These are phyloP conservation scores for Elongisporangium undulatum DNA, from an alignment of 352 stramenopile species.

Conservation along the genomic window DNA sequence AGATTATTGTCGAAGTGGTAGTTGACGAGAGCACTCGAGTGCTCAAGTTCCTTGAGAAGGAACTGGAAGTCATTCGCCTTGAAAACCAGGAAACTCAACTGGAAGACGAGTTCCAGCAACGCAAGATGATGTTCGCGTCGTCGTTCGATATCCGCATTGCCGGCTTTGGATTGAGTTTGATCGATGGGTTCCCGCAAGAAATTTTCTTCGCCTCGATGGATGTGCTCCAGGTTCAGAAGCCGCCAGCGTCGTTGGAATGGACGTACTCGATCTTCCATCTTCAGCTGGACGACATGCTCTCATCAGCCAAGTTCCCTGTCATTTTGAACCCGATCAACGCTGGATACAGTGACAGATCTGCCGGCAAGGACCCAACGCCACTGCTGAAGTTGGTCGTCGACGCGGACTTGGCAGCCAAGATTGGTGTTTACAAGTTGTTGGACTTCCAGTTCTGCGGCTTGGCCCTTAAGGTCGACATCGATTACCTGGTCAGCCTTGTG, in stretches of 20 bases:
- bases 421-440: conserved; percentile 81
- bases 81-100: conserved; percentile 62
- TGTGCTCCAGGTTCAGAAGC: conserved; percentile 70
- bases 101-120: conserved; percentile 69
- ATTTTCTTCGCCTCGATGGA: conserved; percentile 81
- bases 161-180: conserved; percentile 70
- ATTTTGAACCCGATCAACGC: conserved; percentile 79
- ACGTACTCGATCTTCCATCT: conserved; percentile 73
- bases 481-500: conserved; percentile 80
- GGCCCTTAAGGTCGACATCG: conserved; percentile 78
- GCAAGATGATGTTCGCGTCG: conserved; percentile 75
- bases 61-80: conserved; percentile 65
- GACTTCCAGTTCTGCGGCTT: conserved; percentile 69
- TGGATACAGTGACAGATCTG: conserved; percentile 71
- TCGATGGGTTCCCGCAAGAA: conserved; percentile 77
- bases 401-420: conserved; percentile 63
- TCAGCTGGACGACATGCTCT: conserved; percentile 85
- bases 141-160: conserved; percentile 79
- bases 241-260: conserved; percentile 67
- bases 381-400: conserved; percentile 73
- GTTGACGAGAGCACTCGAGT: conserved; percentile 79
- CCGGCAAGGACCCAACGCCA: conserved; percentile 52
- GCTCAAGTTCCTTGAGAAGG: conserved; percentile 76
- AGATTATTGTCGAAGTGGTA: conserved; percentile 74
- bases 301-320: conserved; percentile 75